Evolutionary conservation across 495 filamentous ascomycete genomes (phyloP).

Genomic region (Penicillium goetzii): DNA sequence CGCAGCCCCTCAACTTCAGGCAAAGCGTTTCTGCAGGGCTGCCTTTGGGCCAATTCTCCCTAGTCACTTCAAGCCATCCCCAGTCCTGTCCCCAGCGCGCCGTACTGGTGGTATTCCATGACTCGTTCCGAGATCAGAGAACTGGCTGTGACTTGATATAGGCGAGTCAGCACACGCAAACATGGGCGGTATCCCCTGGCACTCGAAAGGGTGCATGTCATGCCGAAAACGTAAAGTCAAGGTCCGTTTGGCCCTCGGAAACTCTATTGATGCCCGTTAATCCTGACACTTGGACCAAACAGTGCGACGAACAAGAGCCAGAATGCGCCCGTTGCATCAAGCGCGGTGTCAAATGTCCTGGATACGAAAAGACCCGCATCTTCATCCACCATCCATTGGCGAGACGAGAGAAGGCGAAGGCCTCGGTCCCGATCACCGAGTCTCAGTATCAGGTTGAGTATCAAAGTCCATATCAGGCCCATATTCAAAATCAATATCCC

Average conservation of each 20-base stretch:
- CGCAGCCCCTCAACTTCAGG: background rate
- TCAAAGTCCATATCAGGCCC: background rate
- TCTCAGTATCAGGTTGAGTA: background rate
- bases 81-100: background rate
- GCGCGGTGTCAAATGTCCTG: constrained; percentile 11
- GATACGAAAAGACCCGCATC: constrained; percentile 10
- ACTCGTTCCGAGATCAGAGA: background rate
- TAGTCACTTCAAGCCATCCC: background rate
- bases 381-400: constrained; percentile 9
- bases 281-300: background rate
- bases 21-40: background rate
- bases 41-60: background rate
- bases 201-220: constrained; percentile 12
- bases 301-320: constrained; percentile 14
- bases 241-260: background rate
- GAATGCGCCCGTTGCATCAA: constrained; percentile 15
- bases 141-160: background rate
- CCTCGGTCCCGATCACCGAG: background rate
- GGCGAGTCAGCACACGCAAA: background rate
- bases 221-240: constrained; percentile 14
- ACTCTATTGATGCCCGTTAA: background rate
- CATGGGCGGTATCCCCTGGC: constrained; percentile 17
- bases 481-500: background rate
- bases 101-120: background rate
- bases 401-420: background rate